These are phyloP conservation scores for Xylariaceae sp. DNA, from an alignment of 2,329 filamentous ascomycete species.

Conservation along the genomic window DNA sequence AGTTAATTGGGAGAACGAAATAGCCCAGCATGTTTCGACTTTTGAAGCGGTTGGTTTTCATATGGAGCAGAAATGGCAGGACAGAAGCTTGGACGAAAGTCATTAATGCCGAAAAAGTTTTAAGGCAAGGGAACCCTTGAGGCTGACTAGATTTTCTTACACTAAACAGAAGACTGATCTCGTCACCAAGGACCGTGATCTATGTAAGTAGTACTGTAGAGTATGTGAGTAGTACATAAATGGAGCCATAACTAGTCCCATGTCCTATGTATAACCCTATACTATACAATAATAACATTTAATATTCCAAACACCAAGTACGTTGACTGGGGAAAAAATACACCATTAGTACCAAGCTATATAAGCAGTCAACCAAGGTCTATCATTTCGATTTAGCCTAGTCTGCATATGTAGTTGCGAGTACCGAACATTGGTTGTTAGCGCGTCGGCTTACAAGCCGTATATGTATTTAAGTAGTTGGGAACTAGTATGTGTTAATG, in stretches of 20 bases:
- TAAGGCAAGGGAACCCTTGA: not conserved
- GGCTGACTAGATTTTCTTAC: not conserved
- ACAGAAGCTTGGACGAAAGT: not conserved
- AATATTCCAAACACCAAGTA: not conserved
- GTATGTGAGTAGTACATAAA: not conserved
- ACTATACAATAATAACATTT: not conserved
- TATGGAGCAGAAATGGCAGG: too few species aligned
- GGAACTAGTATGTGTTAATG: too few species aligned
- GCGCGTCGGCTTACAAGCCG: not conserved
- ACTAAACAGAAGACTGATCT: not conserved
- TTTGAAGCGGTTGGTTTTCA: not conserved
- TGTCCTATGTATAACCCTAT: not conserved
- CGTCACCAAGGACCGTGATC: not conserved
- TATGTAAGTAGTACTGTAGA: too few species aligned
- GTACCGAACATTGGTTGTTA: not conserved
- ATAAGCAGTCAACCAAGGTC: not conserved
- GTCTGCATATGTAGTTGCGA: not conserved
- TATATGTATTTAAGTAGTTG: not conserved
- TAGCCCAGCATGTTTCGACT: not conserved
- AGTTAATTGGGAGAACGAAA: not conserved
- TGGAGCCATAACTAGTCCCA: not conserved
- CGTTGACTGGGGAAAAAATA: not conserved
- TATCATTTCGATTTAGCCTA: not conserved
- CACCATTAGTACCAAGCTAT: not conserved
- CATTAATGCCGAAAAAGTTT: not conserved